These are phyloP conservation scores for Stipa capillata DNA, from an alignment of 176 grass and related monocot genomes.

Conservation along the genomic window DNA sequence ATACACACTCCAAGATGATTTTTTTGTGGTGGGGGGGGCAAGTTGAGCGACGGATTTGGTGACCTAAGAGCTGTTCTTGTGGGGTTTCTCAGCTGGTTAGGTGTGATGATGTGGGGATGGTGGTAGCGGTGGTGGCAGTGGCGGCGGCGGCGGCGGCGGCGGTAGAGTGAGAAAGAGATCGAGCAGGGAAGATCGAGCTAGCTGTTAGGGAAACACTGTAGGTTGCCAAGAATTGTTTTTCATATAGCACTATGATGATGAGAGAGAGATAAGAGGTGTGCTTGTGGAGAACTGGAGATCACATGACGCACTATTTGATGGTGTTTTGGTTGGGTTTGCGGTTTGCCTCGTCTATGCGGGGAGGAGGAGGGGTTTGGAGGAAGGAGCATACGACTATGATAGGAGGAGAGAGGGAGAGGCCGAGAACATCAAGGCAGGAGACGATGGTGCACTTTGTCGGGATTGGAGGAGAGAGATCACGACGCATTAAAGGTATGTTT, in stretches of 20 bases:
- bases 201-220: conserved; percentile 12
- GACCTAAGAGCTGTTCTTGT: conserved; percentile 23
- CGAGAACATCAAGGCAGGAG: conserved; percentile 23
- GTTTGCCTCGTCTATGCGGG: conserved; percentile 26
- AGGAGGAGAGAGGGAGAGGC: background rate
- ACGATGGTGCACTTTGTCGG: conserved; percentile 47
- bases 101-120: conserved; percentile 6
- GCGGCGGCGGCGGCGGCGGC: background rate
- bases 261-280: conserved; percentile 1
- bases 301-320: conserved; percentile 51
- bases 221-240: background rate
- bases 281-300: conserved; percentile 23
- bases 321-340: conserved; percentile 40
- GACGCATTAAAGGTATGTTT: conserved; percentile 52
- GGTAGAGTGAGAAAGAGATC: conserved; percentile 24
- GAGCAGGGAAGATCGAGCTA: conserved; percentile 28
- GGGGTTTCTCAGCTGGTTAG: conserved; percentile 20
- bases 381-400: conserved; percentile 32
- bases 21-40: background rate
- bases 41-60: conserved; percentile 9
- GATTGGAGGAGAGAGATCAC: conserved; percentile 47
- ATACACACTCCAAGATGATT: background rate
- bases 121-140: background rate
- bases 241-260: conserved; percentile 1
- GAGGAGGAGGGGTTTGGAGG: conserved; percentile 22